Base-by-base conservation (phyloP, 805 yeast species). In the Candida coleopterorum region DNA sequence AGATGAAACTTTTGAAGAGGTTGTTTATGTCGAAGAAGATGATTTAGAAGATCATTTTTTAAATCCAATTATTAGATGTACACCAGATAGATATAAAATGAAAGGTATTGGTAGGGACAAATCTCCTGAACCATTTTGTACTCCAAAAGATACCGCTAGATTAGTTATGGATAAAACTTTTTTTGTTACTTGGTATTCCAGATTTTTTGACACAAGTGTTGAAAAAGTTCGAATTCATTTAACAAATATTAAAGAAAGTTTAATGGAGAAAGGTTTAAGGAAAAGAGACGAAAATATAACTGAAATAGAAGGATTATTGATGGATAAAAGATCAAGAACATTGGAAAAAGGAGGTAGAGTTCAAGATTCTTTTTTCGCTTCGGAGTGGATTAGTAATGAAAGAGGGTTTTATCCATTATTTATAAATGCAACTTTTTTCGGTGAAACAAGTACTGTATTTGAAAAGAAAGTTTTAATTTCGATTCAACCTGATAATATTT, bases 1-100 rank as follows among this genome's bases (percentile, higher is more conserved):
- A 1, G 80, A 68, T 45, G 82, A 79, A 18, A 51, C 62, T 1
- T 74, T 71, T 48, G 72, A 66, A 38, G 86, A 86, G 46, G 77
- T 74, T 29, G 50, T 58, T 15, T 71, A 55, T 48, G 53, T 74
- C 16, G 79, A 75, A 4, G 95, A 86, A 57, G 18, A 14, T 3
- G 94, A 85, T 56, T 70, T 71, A n/a, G 77, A 85, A 0, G 81
- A 85, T 50, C 80, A 77, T 18, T 62, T 72, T 14, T 65, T 87
- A 54, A 84, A 81, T 52, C 96, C 96, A 0, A 56, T 87, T 33
- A 72, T 85, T 51, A 72, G 96, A 60, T 87, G 96, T 62, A 84
- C 88, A 4, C 96, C 96, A 2, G 81, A 81, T 37, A 60, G 74
- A 32, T 87, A 84, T 54, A 70, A 64, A 50, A 72, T 69, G 46